Base-by-base conservation (phyloP, 2,329 filamentous ascomycete genomes). In the Aspergillus fijiensis region DNA sequence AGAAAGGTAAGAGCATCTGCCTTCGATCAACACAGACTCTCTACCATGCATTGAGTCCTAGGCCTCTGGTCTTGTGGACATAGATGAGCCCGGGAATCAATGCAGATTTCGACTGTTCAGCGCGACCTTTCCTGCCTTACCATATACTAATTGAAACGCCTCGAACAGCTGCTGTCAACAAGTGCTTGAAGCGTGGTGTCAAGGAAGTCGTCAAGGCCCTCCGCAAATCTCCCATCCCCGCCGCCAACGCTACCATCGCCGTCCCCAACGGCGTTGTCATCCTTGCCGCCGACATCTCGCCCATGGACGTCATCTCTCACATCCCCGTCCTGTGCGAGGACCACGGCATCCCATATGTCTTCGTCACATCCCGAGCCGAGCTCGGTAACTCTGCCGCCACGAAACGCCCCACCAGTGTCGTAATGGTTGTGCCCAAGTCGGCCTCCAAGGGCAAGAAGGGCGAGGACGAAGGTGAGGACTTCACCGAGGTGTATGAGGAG, bases 191-290 rank as follows among this genome's bases (percentile, higher is more conserved):
- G 83, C 93, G 95, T 74, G 95, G 95, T 74, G 95, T 99, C 67
- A 99, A 99, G 81, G 95, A 99, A 82, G 94, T 96, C 74, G 93
- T 98, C 81, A 99, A 99, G 83, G 90, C 93, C 35, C 90, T 99
- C 70, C 92, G 95, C 82, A 98, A 98, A 82, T 94, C 92, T 14
- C 84, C 90, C 60, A 78, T 86, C 69, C 85, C 87, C 59, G 85
- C 87, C n/a, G 84, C 87, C 62, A 84, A 86, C 66, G 81, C 85
- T 73, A 82, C 85, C 55, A 77, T 85, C 63, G 77, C 84, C 57
- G 82, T 87, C 72, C 88, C 90, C 49, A 85, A 87, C 67, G 85
- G 82, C 64, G 85, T 99, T 67, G 92, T 97, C 71, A 84, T 99
- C 76, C 91, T 99, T 69, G 95, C 95, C 39, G 95, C 91, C 70